These are phyloP conservation scores for Claviceps pazoutovae DNA, from an alignment of 2,329 filamentous ascomycete genomes.

Conservation along the genomic window DNA sequence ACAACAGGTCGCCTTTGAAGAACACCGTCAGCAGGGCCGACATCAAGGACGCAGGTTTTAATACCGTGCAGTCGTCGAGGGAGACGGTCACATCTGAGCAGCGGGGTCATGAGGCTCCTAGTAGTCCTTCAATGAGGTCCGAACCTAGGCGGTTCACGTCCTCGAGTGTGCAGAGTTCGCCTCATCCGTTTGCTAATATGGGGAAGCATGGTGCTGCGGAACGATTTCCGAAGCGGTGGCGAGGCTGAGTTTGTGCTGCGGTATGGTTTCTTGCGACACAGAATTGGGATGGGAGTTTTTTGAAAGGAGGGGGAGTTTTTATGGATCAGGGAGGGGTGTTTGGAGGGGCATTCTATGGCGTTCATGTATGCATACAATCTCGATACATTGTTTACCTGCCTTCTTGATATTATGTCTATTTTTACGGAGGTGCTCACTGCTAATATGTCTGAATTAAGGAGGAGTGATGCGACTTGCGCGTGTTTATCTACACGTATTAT, in stretches of 20 bases:
- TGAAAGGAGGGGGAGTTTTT: neutral
- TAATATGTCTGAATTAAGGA: no score
- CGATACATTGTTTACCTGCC: no score
- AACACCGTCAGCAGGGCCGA: conserved; percentile 56
- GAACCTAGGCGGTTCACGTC: conserved; percentile 16
- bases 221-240: conserved; percentile 22
- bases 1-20: conserved; percentile 70
- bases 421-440: no score
- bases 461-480: no score
- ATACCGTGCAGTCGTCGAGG: conserved; percentile 43
- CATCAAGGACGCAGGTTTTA: conserved; percentile 26
- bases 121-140: conserved; percentile 26
- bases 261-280: neutral
- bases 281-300: neutral
- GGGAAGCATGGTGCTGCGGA: conserved; percentile 25
- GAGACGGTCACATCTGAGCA: conserved; percentile 49
- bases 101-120: conserved; percentile 21
- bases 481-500: no score
- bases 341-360: conserved; percentile 2
- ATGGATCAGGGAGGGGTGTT: neutral
- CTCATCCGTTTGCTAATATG: conserved; percentile 26
- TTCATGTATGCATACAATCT: neutral
- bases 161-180: conserved; percentile 11
- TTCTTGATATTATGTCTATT: no score
- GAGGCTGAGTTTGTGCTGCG: neutral